Conservation (phyloP, 108 stramenopile species). For the Nitzschia inconspicua region DNA sequence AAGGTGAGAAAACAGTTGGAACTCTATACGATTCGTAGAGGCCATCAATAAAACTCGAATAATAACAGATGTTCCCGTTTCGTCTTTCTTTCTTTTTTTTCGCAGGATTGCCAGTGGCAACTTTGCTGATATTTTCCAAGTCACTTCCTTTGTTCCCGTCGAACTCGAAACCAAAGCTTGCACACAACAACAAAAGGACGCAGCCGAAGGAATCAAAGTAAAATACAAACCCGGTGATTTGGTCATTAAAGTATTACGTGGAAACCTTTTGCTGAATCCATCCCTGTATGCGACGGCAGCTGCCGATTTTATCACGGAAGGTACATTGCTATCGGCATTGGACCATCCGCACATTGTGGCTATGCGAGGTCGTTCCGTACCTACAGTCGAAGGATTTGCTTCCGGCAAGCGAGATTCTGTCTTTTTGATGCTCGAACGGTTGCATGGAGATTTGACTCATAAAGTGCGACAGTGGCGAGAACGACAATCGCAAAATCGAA, state of each 20-base stretch:
- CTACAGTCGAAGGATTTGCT: constrained; percentile 23
- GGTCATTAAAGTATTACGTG: constrained; percentile 31
- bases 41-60: too few relatives aligned
- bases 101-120: constrained; percentile 28
- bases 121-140: constrained; percentile 31
- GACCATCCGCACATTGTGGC: constrained; percentile 35
- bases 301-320: constrained; percentile 31
- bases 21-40: too few relatives aligned
- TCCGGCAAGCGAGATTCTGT: constrained; percentile 34
- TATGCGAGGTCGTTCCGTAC: constrained; percentile 25
- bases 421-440: constrained; percentile 30
- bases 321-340: constrained; percentile 21
- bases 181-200: constrained; percentile 7
- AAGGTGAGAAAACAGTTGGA: too few relatives aligned
- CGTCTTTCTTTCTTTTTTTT: too few relatives aligned
- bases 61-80: too few relatives aligned
- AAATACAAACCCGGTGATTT: constrained; percentile 10
- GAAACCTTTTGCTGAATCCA: constrained; percentile 6
- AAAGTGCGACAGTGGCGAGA: constrained; percentile 26
- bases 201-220: constrained; percentile 3
- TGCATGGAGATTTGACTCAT: constrained; percentile 33
- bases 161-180: constrained; percentile 1
- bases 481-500: not conserved
- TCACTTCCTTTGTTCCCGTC: not conserved
- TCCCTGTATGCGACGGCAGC: constrained; percentile 29